Base-by-base conservation (phyloP, 2,329 filamentous ascomycete genomes). In the Neonectria punicea region DNA sequence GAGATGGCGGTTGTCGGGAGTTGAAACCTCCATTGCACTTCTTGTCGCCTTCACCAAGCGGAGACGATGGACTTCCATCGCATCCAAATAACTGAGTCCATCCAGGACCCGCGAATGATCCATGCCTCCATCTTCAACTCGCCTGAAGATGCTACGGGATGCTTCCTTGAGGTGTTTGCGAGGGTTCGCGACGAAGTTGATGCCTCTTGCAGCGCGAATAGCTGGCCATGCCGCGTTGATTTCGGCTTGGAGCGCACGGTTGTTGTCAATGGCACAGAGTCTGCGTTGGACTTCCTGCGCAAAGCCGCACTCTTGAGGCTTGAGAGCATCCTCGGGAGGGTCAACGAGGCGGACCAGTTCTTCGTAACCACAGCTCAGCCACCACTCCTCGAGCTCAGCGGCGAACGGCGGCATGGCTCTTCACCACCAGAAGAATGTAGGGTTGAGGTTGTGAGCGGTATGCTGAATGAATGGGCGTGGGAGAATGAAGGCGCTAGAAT, bases 321-420 rank as follows among this genome's bases (percentile, higher is more conserved):
- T 67, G 16, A 69, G 46, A 5, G 55, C 56, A 2, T 74, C 25
- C 7, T 67, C 58, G 10, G 70, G 60, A 1, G 44, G 25, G 43
- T 74, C 59, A n/a, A 78, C 63, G 11, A 81, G 71, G 4, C 68
- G 61, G 5, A 50, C 55, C 7, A 81, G 70, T 13, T 60, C 58
- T 18, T 73, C 70, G 18, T 67, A 63, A 8, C 76, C 77, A 22
- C 50, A 56, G 6, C 59, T 67, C 34, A 78, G 71, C 79, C 79
- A 81, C 75, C 78, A 80, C 32, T 70, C 58, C 63, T 79, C 74
- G 16, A 80, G 70, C 50, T 79, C 75, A 16, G 74, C 65, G 5
- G 76, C 67, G 54, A 70, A 72, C 4, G 72, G 70, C 28, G 74
- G 73, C 79, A 81, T 81, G 14, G 28, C 53, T n/a, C 14, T 11